A percentile compares a stretch with the other conserved stretches of the same genome.
phyloP scores from a whole-genome alignment of 257 asterid genomes.

The Solanum tarijense region DNA sequence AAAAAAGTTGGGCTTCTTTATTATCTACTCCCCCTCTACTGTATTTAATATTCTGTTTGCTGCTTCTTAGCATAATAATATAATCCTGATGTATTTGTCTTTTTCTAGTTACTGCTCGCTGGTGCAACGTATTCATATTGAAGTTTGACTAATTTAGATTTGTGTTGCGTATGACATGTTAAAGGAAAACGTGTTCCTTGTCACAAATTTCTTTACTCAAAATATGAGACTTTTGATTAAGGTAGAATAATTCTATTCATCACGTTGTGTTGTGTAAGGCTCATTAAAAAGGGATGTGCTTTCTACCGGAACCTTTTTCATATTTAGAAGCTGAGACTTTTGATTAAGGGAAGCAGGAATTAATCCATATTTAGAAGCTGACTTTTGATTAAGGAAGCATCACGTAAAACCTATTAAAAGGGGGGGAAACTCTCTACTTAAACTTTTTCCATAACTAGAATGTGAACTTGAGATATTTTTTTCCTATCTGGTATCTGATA shows the following conservation, averaged over 20 bases:
- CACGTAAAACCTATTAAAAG: neutral
- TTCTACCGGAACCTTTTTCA: neutral
- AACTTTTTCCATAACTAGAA: neutral
- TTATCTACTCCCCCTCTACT: neutral
- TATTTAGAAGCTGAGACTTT: neutral
- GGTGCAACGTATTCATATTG: fast-evolving
- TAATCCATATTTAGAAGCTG: neutral
- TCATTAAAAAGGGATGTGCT: neutral
- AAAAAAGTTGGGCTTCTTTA: neutral
- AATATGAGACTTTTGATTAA: neutral
- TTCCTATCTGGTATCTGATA: neutral
- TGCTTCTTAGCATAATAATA: neutral
- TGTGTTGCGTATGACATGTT: fast-evolving
- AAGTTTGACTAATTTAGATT: fast-evolving
- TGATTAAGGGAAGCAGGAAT: neutral
- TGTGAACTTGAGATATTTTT: neutral
- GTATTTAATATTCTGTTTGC: conserved; percentile 1
- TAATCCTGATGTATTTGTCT: neutral
- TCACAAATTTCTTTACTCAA: neutral
- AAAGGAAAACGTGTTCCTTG: fast-evolving
- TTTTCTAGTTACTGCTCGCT: neutral
- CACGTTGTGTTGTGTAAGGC: neutral
- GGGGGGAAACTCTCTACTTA: neutral
- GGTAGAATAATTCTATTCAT: neutral
- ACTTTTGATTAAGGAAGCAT: neutral